Conservation (phyloP, 2,329 filamentous ascomycete species). For the Graphium sp. region DNA sequence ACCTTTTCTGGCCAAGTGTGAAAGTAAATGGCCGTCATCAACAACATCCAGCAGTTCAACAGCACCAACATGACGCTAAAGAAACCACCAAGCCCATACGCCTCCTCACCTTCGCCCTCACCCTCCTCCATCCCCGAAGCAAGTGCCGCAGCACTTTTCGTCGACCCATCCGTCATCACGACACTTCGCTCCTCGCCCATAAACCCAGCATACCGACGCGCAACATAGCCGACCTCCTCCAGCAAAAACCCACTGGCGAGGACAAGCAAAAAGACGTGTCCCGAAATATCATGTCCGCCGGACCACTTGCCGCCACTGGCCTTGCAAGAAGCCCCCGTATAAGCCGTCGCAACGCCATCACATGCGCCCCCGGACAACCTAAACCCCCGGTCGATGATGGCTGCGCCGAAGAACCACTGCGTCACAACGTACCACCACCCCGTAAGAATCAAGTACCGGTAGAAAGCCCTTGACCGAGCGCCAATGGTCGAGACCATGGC, state of each 20-base stretch:
- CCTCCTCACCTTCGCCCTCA: constrained; percentile 11
- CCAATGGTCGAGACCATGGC: constrained; percentile 17
- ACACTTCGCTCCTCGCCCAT: constrained; percentile 45
- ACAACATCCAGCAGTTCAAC: constrained; percentile 82
- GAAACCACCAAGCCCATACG: constrained; percentile 30
- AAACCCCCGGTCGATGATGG: constrained; percentile 81
- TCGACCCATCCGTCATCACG: constrained; percentile 48
- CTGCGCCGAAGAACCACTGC: constrained; percentile 91
- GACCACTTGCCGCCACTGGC: constrained; percentile 67
- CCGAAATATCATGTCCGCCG: constrained; percentile 92
- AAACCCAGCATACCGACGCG: constrained; percentile 22
- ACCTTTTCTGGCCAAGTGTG: constrained; percentile 98
- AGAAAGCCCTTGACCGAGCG: constrained; percentile 32
- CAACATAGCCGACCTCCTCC: constrained; percentile 57
- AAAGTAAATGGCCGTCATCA: constrained; percentile 98
- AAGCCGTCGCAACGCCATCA: constrained; percentile 36
- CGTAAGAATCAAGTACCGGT: constrained; percentile 60
- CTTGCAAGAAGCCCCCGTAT: constrained; percentile 70
- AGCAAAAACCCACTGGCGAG: constrained; percentile 66
- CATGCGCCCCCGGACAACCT: constrained; percentile 78
- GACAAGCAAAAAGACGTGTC: constrained; percentile 86
- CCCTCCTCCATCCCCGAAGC: constrained; percentile 28
- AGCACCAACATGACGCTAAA: constrained; percentile 46
- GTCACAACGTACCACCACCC: constrained; percentile 72
- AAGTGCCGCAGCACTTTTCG: constrained; percentile 44